phyloP scores from a whole-genome alignment of 1,139 yeast species.

The Saccharomycopsis phalli region DNA sequence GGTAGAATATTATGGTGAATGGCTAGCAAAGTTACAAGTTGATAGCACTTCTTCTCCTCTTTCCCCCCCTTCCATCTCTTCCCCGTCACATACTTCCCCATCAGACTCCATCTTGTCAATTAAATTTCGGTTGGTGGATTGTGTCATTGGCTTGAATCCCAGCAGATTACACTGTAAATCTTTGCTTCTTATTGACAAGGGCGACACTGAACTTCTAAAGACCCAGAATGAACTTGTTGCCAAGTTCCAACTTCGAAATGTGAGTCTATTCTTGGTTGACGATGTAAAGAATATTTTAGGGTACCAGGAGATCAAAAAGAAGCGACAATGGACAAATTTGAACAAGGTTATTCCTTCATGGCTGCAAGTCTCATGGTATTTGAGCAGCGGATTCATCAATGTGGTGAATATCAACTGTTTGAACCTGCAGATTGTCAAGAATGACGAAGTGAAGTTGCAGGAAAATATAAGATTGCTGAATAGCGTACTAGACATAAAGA shows the following conservation, averaged over 20 bases:
- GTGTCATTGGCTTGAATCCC: conserved; percentile 51
- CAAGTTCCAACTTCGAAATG: conserved; percentile 39
- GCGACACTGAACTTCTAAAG: conserved; percentile 39
- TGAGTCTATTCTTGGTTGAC: conserved; percentile 48
- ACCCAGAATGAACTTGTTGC: conserved; percentile 30
- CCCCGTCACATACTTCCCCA: conserved; percentile 7
- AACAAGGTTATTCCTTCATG: conserved; percentile 24
- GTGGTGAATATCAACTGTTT: conserved; percentile 38
- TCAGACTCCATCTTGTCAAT: conserved; percentile 28
- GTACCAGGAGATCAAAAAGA: conserved; percentile 22
- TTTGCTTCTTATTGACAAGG: conserved; percentile 41
- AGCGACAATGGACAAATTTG: conserved; percentile 22
- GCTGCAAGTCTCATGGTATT: conserved; percentile 29
- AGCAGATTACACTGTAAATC: conserved; percentile 47
- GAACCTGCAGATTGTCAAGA: conserved; percentile 29
- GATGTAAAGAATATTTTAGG: conserved; percentile 34
- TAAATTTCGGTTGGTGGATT: conserved; percentile 41
- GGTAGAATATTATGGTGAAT: conserved; percentile 46
- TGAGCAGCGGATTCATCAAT: conserved; percentile 36
- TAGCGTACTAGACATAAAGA: conserved; percentile 35
- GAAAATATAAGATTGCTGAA: conserved; percentile 22
- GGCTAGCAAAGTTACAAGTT: conserved; percentile 36
- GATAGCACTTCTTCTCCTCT: conserved; percentile 5
- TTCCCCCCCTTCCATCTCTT: neutral
- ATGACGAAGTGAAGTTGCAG: conserved; percentile 20